Conservation (phyloP, 2,329 filamentous ascomycete genomes). For the Cladosporium sp. region DNA sequence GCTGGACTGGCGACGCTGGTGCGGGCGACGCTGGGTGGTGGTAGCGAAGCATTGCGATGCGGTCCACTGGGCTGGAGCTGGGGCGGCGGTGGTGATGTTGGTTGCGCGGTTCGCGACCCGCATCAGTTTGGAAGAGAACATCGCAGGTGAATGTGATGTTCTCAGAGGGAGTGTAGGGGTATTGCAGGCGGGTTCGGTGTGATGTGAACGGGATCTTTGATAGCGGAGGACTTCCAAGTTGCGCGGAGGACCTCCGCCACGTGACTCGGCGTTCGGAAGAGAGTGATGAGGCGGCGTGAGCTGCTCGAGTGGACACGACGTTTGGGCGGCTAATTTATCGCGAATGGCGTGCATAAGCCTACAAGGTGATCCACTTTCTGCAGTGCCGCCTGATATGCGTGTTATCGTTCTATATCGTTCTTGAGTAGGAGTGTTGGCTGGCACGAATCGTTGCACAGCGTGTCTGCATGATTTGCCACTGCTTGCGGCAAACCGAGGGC, state of each 20-base stretch:
- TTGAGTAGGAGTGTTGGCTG: not conserved
- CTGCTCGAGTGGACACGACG: constrained; percentile 3
- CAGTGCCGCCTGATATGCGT: not conserved
- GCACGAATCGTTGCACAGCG: not conserved
- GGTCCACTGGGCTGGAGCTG: constrained; percentile 30
- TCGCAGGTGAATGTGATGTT: constrained; percentile 20
- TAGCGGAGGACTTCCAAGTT: constrained; percentile 7
- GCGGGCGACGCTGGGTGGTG: constrained; percentile 33
- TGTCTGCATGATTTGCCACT: not conserved
- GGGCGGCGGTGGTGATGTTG: constrained; percentile 30
- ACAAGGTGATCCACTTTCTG: constrained; percentile 8
- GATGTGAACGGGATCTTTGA: constrained; percentile 10
- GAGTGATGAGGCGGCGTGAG: not conserved
- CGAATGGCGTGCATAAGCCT: constrained; percentile 10
- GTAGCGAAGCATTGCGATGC: constrained; percentile 35
- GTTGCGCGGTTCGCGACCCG: constrained; percentile 35
- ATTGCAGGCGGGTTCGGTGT: not conserved
- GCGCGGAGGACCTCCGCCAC: constrained; percentile 8
- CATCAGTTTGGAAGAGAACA: constrained; percentile 36
- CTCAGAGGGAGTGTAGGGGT: not conserved
- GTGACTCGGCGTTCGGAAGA: not conserved
- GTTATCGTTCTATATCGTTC: not conserved
- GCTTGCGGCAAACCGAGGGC: not conserved
- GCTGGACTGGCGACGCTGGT: constrained; percentile 52
- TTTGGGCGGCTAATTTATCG: constrained; percentile 14